Evolutionary conservation across 257 asterid species (phyloP).

Genomic region (Apocynum venetum): DNA sequence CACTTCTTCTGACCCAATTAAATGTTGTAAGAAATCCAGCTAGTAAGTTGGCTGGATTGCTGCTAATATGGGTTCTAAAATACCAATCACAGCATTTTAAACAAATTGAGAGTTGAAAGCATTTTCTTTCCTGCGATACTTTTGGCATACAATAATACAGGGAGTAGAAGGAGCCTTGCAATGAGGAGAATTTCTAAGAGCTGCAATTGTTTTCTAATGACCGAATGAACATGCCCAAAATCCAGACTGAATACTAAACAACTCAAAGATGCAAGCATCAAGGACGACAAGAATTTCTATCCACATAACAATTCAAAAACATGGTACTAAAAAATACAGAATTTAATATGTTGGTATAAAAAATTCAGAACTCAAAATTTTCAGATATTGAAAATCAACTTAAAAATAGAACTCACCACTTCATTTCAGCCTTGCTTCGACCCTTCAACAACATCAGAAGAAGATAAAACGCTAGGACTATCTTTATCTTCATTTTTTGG

Average conservation of each 20-base stretch:
- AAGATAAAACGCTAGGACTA: conserved; percentile 12
- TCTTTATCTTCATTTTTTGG: not conserved
- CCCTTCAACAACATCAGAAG: conserved; percentile 7
- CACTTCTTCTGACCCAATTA: not conserved
- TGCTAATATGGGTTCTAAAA: not conserved
- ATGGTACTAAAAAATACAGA: not conserved
- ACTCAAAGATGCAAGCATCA: not conserved
- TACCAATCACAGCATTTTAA: not conserved
- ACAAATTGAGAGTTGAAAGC: not conserved
- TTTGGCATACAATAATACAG: not conserved
- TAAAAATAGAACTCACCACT: not conserved
- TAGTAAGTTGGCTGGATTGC: not conserved
- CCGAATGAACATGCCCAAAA: not conserved
- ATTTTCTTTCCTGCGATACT: not conserved
- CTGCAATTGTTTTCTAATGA: not conserved
- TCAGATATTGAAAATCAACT: not conserved
- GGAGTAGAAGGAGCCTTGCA: not conserved
- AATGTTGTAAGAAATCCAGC: not conserved
- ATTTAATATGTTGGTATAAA: not conserved
- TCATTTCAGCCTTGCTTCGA: conserved; percentile 12
- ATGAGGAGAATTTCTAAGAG: not conserved
- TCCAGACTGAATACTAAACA: not conserved
- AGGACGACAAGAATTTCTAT: not conserved
- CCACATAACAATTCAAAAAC: not conserved
- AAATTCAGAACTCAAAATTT: not conserved